Percentiles rank a stretch among this genome's conserved stretches.
Evolutionary conservation across 805 yeast genomes (phyloP).

Genomic region (Vanderwaltozyma yarrowii): DNA sequence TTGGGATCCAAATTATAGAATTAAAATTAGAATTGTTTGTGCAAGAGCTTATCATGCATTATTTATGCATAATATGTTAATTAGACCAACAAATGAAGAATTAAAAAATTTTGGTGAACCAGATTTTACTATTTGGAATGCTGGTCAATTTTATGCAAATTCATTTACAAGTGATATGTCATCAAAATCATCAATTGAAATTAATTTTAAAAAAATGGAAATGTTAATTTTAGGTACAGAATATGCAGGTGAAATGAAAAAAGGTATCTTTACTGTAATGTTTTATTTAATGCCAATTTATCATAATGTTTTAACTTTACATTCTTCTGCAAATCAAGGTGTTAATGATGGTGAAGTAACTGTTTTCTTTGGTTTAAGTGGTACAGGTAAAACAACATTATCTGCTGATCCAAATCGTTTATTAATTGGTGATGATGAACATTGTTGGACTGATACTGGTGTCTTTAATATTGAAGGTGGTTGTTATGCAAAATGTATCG

Average conservation of each 20-base stretch:
- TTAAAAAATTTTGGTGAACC: conserved; percentile 88
- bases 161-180: conserved; percentile 96
- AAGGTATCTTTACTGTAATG: conserved; percentile 98
- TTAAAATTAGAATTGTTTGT: conserved; percentile 90
- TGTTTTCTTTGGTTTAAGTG: conserved; percentile 91
- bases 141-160: conserved; percentile 98
- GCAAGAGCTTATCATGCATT: conserved; percentile 98
- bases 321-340: conserved; percentile 94
- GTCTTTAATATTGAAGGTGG: conserved; percentile 99
- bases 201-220: conserved; percentile 95
- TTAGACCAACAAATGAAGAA: conserved; percentile 88
- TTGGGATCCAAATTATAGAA: conserved; percentile 97
- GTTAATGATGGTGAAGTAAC: conserved; percentile 73
- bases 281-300: conserved; percentile 96
- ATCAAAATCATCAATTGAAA: conserved; percentile 88
- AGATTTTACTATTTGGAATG: conserved; percentile 95
- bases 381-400: conserved; percentile 96
- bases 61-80: conserved; percentile 97
- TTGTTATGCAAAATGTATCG: conserved; percentile 96
- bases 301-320: conserved; percentile 84
- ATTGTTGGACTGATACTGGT: conserved; percentile 98
- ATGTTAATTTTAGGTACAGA: conserved; percentile 98
- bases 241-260: conserved; percentile 99
- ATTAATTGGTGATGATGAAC: conserved; percentile 97
- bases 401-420: conserved; percentile 92